Evolutionary conservation across 306 rosid species (phyloP).

Genomic region (Clitoria ternatea): DNA sequence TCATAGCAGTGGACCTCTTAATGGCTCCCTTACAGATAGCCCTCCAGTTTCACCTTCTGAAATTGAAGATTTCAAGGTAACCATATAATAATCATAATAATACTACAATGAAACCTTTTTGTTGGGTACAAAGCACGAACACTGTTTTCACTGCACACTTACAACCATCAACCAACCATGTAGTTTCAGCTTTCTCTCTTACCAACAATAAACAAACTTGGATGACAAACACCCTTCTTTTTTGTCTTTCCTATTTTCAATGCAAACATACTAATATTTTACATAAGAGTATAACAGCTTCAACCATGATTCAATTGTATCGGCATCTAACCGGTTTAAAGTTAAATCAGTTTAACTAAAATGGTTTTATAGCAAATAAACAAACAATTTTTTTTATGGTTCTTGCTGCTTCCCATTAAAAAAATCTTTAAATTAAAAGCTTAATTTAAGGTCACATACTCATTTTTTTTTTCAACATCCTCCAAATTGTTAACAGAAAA

Average conservation of each 20-base stretch:
- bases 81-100: no score
- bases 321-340: no score
- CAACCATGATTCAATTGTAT: no score
- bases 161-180: slow-evolving; percentile 15
- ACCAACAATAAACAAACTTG: slow-evolving; percentile 39
- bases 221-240: slow-evolving; percentile 17
- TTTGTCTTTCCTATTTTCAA: slow-evolving; percentile 31
- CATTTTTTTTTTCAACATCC: no score
- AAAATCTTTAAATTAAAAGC: not conserved
- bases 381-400: not conserved
- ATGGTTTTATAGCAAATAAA: no score
- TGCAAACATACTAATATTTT: slow-evolving; percentile 27
- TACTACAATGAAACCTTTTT: no score
- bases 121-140: slow-evolving; percentile 30
- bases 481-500: not conserved
- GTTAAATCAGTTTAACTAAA: no score
- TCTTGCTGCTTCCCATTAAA: not conserved
- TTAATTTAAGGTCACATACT: not conserved
- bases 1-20: slow-evolving; percentile 96
- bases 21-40: slow-evolving; percentile 83
- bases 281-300: no score
- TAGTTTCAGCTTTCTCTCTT: slow-evolving; percentile 62
- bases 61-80: slow-evolving; percentile 81
- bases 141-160: slow-evolving; percentile 27
- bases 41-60: slow-evolving; percentile 93